These are phyloP conservation scores for Salicornia ramosissima DNA, from an alignment of 148 eudicot genomes.

Conservation along the genomic window DNA sequence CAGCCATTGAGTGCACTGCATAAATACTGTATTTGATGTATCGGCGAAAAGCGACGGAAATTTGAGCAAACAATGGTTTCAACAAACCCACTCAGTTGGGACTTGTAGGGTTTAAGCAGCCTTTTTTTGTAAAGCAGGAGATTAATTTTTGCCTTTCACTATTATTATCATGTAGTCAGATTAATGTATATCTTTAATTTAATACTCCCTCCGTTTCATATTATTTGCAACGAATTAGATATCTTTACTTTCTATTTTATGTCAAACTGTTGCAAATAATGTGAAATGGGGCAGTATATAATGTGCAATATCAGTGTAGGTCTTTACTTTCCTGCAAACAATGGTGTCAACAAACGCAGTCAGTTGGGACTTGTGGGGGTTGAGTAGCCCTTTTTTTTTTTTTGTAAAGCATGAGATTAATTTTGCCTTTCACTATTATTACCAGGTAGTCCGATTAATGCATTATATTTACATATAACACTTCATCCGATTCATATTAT, in stretches of 20 bases:
- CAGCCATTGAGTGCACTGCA: constrained; percentile 34
- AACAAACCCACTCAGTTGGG: not conserved
- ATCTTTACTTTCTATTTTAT: too few relatives aligned
- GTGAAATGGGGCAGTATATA: too few relatives aligned
- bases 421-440: not conserved
- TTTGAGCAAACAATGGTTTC: not conserved
- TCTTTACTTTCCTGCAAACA: too few relatives aligned
- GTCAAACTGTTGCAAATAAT: too few relatives aligned
- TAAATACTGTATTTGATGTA: not conserved
- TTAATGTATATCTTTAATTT: not conserved
- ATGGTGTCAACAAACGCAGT: not conserved
- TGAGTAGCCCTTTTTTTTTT: constrained; percentile 2
- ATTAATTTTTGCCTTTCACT: not conserved
- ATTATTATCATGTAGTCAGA: too few relatives aligned
- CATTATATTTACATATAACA: not conserved
- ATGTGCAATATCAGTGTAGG: too few relatives aligned
- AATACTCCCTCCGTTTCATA: too few relatives aligned
- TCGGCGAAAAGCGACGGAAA: too few relatives aligned
- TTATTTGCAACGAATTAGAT: too few relatives aligned
- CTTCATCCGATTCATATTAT: too few relatives aligned
- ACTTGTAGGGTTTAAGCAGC: not conserved
- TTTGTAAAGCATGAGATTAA: not conserved
- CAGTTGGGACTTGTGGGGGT: not conserved
- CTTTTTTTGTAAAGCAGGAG: not conserved
- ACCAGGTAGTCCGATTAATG: not conserved